Evolutionary conservation across 2,329 filamentous ascomycete species (phyloP), one percentile per base, ranked within the genome.

Genomic region (Bimuria novae-zelandiae): DNA sequence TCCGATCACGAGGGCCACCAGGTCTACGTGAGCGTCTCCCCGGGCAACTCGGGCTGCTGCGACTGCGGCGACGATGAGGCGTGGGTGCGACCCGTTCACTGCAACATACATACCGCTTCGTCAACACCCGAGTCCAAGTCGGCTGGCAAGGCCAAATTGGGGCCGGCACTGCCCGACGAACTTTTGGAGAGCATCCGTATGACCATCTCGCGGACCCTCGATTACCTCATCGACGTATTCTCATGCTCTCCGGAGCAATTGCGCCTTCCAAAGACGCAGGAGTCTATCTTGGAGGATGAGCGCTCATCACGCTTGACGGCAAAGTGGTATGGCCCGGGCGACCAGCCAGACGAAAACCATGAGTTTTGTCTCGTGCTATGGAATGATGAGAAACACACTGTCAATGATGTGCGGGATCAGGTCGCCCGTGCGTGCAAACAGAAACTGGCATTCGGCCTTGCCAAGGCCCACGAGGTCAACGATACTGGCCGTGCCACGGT

Each of bases 341-440:
- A 89, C 63, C 78, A 84, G 32, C 70, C 76, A 6, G 84, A 87
- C 51, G 80, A 84, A 2, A 82, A 87, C 21, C 84, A 84, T 11
- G 90, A 96, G 64, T 99, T 89, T 72, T 89, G 90, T 4, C 78
- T 99, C 39, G 79, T 97, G 14, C 79, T 99, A 4, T 99, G 94
- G 94, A 99, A 99, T 64, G 94, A 99, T 60, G 94, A 99, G 76
- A 99, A 99, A 74, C 94, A 99, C 71, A 99, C 94, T 0, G 88
- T 97, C 37, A 84, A 87, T 41, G 94, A 99, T 71, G 93, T 99
- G 5, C 83, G 88, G 61, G 86, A 95, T 52, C 93, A 97, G 71
- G 90, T 99, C 19, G 89, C 90, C 3, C 84, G 93, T 59, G 94
- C 94, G 44, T 99, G 94, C 77, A 85, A 84, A 55, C 87, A 90